Evolutionary conservation across 1,139 yeast genomes (phyloP).

Genomic region (Hyphopichia khmerensis): DNA sequence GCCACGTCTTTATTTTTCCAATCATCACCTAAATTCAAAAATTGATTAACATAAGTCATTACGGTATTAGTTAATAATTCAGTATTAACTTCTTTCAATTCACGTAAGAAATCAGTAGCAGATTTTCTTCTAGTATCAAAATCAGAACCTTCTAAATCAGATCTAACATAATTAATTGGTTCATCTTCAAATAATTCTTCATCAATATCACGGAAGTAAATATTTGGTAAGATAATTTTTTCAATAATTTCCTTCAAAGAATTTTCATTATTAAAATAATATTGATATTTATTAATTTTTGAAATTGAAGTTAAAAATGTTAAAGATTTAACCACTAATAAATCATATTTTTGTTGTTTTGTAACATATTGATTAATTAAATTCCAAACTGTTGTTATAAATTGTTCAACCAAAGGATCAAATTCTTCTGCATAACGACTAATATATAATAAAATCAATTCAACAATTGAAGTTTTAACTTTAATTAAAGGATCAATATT

Average conservation of each 20-base stretch:
- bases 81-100: constrained; percentile 79
- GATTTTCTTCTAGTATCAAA: constrained; percentile 89
- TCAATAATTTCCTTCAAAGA: constrained; percentile 77
- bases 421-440: constrained; percentile 92
- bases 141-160: constrained; percentile 94
- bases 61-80: constrained; percentile 72
- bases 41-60: constrained; percentile 71
- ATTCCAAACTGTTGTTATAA: constrained; percentile 82
- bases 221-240: constrained; percentile 84
- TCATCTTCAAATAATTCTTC: constrained; percentile 96
- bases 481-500: constrained; percentile 70
- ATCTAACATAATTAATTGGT: constrained; percentile 86
- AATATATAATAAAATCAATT: constrained; percentile 79
- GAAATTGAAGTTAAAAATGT: constrained; percentile 82
- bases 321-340: constrained; percentile 77
- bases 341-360: constrained; percentile 74
- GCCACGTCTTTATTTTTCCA: constrained; percentile 93
- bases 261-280: constrained; percentile 62
- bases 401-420: constrained; percentile 69
- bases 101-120: constrained; percentile 86
- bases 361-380: constrained; percentile 64
- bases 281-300: constrained; percentile 58
- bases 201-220: constrained; percentile 79
- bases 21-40: constrained; percentile 44
- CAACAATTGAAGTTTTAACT: constrained; percentile 82